These are phyloP conservation scores for Boletus reticuloceps DNA, from an alignment of 768 basidiomycete genomes.

Conservation along the genomic window DNA sequence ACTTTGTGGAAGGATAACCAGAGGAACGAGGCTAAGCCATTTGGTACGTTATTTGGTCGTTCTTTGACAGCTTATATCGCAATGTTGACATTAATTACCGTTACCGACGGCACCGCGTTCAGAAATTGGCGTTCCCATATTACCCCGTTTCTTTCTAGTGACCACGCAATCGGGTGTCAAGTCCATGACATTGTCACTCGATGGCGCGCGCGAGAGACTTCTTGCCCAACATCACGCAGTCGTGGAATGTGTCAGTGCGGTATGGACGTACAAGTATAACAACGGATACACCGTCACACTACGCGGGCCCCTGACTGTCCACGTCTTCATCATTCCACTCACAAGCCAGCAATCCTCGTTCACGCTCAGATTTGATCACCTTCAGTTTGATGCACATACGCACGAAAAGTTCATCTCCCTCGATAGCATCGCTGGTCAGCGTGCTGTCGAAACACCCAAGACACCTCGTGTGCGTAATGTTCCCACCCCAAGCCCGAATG, in stretches of 20 bases:
- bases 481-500: conserved; percentile 34
- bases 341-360: conserved; percentile 16
- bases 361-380: conserved; percentile 64
- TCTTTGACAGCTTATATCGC: conserved; percentile 1
- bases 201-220: conserved; percentile 72
- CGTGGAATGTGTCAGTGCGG: conserved; percentile 69
- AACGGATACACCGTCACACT: conserved; percentile 80
- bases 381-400: conserved; percentile 68
- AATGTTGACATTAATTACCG: conserved; percentile 9
- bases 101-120: conserved; percentile 12
- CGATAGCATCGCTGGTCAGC: conserved; percentile 55
- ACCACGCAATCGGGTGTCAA: conserved; percentile 83
- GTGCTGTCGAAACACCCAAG: conserved; percentile 43
- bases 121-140: conserved; percentile 80
- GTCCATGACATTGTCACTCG: conserved; percentile 76
- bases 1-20: conserved; percentile 88
- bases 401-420: conserved; percentile 77
- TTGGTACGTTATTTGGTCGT: conserved; percentile 51
- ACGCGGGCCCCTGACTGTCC: conserved; percentile 69
- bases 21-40: conserved; percentile 75
- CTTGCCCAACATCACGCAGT: conserved; percentile 44
- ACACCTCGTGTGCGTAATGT: conserved; percentile 34
- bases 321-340: conserved; percentile 43
- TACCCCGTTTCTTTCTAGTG: conserved; percentile 83
- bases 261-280: conserved; percentile 80